phyloP scores from a whole-genome alignment of 352 stramenopile species.

The Globisporangium recalcitrans region DNA sequence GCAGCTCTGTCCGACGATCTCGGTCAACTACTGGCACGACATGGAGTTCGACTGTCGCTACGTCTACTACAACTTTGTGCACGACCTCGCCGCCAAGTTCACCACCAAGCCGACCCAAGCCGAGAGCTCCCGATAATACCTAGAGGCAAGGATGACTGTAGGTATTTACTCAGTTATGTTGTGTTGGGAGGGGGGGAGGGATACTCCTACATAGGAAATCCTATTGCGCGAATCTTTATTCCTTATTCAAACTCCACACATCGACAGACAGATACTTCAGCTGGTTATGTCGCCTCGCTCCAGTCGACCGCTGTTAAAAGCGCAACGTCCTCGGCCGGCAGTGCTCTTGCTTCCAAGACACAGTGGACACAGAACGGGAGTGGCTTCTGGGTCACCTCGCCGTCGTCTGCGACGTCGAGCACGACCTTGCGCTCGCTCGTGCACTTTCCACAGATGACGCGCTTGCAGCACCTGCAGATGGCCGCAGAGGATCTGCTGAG shows the following conservation, averaged over 20 bases:
- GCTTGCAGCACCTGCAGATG: constrained; percentile 15
- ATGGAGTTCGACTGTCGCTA: constrained; percentile 87
- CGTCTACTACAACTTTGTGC: constrained; percentile 84
- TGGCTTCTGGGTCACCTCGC: constrained; percentile 4
- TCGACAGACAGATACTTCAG: not conserved
- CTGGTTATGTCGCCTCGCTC: not conserved
- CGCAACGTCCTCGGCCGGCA: constrained; percentile 6
- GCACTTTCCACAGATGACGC: constrained; percentile 24
- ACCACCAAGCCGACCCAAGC: constrained; percentile 19
- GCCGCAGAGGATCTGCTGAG: constrained; percentile 10
- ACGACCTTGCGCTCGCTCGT: constrained; percentile 19
- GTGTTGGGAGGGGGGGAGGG: no score
- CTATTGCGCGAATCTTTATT: no score
- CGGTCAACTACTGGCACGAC: constrained; percentile 89
- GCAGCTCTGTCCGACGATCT: constrained; percentile 68
- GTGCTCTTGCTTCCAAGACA: constrained; percentile 2
- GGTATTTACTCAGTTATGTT: no score
- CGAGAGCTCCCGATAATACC: not conserved
- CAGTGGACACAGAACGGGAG: constrained; percentile 12
- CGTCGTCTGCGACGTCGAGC: constrained; percentile 20
- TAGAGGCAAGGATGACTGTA: no score
- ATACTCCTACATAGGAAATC: no score
- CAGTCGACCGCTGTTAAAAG: not conserved
- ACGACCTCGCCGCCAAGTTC: constrained; percentile 33
- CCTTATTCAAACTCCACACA: not conserved